Conservation (phyloP, 2,329 filamentous ascomycete species). For the Venturia oleaginea region DNA sequence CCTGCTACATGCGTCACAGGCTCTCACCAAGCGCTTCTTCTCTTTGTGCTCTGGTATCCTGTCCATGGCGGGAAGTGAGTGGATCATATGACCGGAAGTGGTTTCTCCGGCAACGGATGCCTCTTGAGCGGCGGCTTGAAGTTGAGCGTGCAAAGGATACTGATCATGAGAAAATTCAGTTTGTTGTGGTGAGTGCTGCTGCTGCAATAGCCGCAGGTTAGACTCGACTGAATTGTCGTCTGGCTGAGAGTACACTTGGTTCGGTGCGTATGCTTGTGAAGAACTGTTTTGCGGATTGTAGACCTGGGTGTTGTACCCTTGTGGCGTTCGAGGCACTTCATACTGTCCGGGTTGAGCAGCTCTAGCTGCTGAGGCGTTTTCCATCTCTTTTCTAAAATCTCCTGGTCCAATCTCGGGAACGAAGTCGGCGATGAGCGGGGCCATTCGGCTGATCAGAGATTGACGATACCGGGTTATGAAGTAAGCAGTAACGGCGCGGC, state of each 20-base stretch:
- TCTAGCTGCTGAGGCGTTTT: not conserved
- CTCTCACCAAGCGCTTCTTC: constrained; percentile 20
- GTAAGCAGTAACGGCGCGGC: not conserved
- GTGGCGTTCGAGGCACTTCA: constrained; percentile 2
- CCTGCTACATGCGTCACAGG: constrained; percentile 34
- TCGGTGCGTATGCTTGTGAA: not conserved
- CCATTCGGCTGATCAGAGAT: not conserved
- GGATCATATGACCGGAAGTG: not conserved
- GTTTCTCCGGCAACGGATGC: not conserved
- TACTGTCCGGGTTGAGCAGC: not conserved
- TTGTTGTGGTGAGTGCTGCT: constrained; percentile 2
- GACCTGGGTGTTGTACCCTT: not conserved
- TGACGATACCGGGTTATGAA: not conserved
- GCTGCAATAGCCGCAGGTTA: not conserved
- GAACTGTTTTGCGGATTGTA: not conserved
- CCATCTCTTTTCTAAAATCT: constrained; percentile 1
- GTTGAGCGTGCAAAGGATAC: constrained; percentile 1
- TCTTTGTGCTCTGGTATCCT: constrained; percentile 5
- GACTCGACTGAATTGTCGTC: not conserved
- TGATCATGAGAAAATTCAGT: not conserved
- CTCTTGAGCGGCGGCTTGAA: not conserved
- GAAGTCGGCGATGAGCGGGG: constrained; percentile 1
- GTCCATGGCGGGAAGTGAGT: not conserved
- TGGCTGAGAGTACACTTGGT: not conserved
- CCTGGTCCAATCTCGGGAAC: not conserved